Percentiles rank a stretch among this genome's conserved stretches.
These are phyloP conservation scores for Quercus phellos DNA, from an alignment of 331 rosid genomes.

Conservation along the genomic window DNA sequence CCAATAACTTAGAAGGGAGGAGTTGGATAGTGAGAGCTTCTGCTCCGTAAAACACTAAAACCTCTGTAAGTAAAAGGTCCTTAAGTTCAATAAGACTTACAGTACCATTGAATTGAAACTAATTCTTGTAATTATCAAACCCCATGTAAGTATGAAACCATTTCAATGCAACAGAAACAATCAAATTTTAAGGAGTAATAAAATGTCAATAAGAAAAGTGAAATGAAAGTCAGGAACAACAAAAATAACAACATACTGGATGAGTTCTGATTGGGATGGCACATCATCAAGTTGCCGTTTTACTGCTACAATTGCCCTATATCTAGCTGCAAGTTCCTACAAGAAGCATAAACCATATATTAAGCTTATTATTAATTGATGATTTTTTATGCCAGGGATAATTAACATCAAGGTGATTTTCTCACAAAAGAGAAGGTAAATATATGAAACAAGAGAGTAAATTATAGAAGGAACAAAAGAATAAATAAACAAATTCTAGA, in stretches of 20 bases:
- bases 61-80: background rate
- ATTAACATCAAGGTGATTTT: background rate
- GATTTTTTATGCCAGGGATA: background rate
- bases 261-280: conserved; percentile 73
- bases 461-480: background rate
- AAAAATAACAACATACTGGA: conserved; percentile 58
- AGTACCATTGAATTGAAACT: conserved; percentile 12
- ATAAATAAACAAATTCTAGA: background rate
- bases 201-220: conserved; percentile 1
- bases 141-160: background rate
- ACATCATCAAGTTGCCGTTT: conserved; percentile 66
- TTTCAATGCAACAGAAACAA: background rate
- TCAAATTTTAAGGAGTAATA: background rate
- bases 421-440: background rate
- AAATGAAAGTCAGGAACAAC: background rate
- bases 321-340: conserved; percentile 61
- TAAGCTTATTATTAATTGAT: background rate
- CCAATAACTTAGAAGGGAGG: background rate
- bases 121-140: conserved; percentile 5
- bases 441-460: background rate
- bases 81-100: conserved; percentile 2
- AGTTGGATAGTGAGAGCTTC: background rate
- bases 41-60: conserved; percentile 11
- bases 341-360: conserved; percentile 1
- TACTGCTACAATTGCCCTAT: conserved; percentile 48